Base-by-base conservation (phyloP, 345 rosid genomes). In the Acer campestre region DNA sequence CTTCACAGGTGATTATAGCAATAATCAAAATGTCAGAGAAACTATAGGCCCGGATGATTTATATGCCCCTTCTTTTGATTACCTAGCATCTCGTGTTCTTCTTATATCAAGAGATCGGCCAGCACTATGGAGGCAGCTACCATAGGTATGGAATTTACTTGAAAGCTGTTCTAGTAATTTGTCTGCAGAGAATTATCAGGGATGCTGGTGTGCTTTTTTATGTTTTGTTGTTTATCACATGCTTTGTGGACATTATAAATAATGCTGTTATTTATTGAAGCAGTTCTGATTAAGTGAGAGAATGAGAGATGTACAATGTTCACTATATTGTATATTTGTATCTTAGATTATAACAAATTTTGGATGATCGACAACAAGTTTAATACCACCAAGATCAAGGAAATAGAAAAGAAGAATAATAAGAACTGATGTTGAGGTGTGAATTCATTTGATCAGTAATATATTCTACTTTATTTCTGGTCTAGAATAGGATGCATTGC, bases 21-120 rank as follows among this genome's bases (percentile, higher is more conserved):
- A 74, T 59, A 20, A 20, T 25, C 88, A 89, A 76, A 82, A 90
- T 11, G 88, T 83, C 2, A 87, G 81, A 82, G 98, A 94, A 80
- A 86, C 83, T 3, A 87, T 97, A 12, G 98, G 98, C 31, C 88
- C 94, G 20, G 90, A 94, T 75, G 97, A 96, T 86, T 74, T 97
- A 85, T 89, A 86, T 81, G 81, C 87, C 18, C 99, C 99, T 67
- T 86, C 98, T 58, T 96, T 96, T 8, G 99, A 96, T 80, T 92
- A 90, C 83, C 64, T 84, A 49, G 73, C 87, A 31, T 89, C 89
- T 31, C 92, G 98, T 10, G 90, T 87, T 44, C 96, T 97, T 69
- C 88, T 97, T 12, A 89, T 97, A 82, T 94, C 99, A 14, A 86
- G 98, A 84, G 98, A 94, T 80, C 97, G 98, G 14, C 98, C 98